phyloP scores from a whole-genome alignment of 495 filamentous ascomycete species.

The Sphaerosporella brunnea region DNA sequence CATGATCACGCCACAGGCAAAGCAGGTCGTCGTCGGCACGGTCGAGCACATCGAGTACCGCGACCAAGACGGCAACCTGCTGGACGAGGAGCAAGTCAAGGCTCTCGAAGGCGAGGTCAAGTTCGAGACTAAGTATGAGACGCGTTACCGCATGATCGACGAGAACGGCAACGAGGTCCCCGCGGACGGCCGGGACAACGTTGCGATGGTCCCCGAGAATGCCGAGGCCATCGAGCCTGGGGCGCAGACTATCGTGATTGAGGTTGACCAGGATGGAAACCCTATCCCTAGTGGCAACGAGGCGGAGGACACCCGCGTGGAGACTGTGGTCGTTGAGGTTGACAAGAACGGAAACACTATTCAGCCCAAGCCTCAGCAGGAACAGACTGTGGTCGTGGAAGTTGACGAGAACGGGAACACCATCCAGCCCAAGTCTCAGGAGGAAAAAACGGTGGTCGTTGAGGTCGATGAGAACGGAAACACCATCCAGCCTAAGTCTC shows the following conservation, averaged over 20 bases:
- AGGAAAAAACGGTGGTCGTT: neutral
- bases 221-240: neutral
- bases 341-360: constrained; percentile 25
- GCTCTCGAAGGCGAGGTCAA: constrained; percentile 77
- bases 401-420: too few species aligned
- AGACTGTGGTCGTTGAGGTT: constrained; percentile 42
- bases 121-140: constrained; percentile 89
- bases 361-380: constrained; percentile 24
- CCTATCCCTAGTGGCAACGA: too few species aligned
- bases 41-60: constrained; percentile 88
- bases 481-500: constrained; percentile 6
- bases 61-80: constrained; percentile 79
- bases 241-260: neutral
- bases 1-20: neutral
- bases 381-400: constrained; percentile 15
- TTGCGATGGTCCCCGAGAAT: constrained; percentile 19
- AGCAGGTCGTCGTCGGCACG: neutral
- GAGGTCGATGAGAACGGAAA: constrained; percentile 20
- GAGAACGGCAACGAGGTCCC: constrained; percentile 51
- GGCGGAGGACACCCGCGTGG: too few species aligned
- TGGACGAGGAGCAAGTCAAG: constrained; percentile 67
- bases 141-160: constrained; percentile 69
- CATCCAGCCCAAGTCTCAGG: too few species aligned
- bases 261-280: too few species aligned
- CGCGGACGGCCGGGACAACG: constrained; percentile 27